A percentile compares a stretch with the other conserved stretches of the same genome.
These are phyloP conservation scores for Prunus armeniaca DNA, from an alignment of 306 rosid genomes.

Conservation along the genomic window DNA sequence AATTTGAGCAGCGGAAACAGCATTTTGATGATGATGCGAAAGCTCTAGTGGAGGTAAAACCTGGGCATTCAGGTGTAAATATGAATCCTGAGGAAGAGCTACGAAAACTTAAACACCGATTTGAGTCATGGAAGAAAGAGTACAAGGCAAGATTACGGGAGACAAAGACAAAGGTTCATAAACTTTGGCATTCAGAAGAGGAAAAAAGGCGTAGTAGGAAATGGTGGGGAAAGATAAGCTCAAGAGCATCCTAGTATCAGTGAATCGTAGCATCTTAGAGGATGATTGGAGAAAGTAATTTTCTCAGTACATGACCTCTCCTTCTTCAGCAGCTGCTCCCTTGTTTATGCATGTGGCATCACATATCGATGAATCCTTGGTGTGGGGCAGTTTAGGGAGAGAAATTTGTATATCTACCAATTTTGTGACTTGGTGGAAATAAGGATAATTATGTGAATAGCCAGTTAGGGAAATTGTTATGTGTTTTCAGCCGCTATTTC, in stretches of 20 bases:
- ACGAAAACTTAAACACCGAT: slow-evolving; percentile 55
- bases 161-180: slow-evolving; percentile 54
- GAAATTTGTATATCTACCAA: slow-evolving; percentile 42
- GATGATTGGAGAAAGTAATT: slow-evolving; percentile 22
- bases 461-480: slow-evolving; percentile 30
- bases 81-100: slow-evolving; percentile 54
- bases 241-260: slow-evolving; percentile 37
- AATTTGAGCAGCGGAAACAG: slow-evolving; percentile 69
- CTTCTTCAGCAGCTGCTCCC: slow-evolving; percentile 26
- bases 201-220: slow-evolving; percentile 60
- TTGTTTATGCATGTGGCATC: slow-evolving; percentile 23
- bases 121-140: slow-evolving; percentile 88
- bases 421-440: slow-evolving; percentile 41
- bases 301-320: slow-evolving; percentile 22
- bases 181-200: slow-evolving; percentile 45
- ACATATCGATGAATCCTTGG: slow-evolving; percentile 10
- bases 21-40: slow-evolving; percentile 67
- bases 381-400: slow-evolving; percentile 32
- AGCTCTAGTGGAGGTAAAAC: slow-evolving; percentile 50
- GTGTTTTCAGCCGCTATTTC: slow-evolving; percentile 36
- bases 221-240: slow-evolving; percentile 81
- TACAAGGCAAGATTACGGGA: slow-evolving; percentile 67
- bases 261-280: not conserved
- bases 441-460: slow-evolving; percentile 53
- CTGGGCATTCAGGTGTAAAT: slow-evolving; percentile 35